Evolutionary conservation across 768 basidiomycete genomes (phyloP).

Genomic region (Trametes meyenii): DNA sequence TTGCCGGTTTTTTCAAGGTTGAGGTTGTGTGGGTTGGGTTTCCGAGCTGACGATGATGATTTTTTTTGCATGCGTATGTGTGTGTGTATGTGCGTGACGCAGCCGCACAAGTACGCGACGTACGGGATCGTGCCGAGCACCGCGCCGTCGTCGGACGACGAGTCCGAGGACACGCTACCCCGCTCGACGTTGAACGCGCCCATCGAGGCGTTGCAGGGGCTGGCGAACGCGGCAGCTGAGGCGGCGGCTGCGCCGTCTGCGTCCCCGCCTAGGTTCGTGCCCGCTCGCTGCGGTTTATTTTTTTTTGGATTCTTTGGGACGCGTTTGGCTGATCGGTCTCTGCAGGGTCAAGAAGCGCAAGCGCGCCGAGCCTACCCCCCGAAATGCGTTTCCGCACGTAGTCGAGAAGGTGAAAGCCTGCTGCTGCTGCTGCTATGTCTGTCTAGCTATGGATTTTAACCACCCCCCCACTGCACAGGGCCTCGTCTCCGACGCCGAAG

Average conservation of each 20-base stretch:
- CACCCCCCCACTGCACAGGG: slow-evolving; percentile 49
- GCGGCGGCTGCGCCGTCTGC: slow-evolving; percentile 80
- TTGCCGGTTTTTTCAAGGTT: slow-evolving; percentile 17
- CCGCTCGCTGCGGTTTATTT: neutral
- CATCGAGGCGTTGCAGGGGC: slow-evolving; percentile 90
- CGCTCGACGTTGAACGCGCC: slow-evolving; percentile 86
- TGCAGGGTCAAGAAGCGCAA: slow-evolving; percentile 81
- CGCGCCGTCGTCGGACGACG: slow-evolving; percentile 85
- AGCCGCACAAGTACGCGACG: slow-evolving; percentile 89
- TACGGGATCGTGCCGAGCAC: slow-evolving; percentile 89
- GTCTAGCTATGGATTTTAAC: no score
- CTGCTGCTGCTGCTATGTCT: no score
- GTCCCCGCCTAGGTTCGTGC: slow-evolving; percentile 58
- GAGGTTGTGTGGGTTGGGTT: no score
- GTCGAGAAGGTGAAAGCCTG: slow-evolving; percentile 74
- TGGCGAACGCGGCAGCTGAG: slow-evolving; percentile 95
- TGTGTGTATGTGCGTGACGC: slow-evolving; percentile 21
- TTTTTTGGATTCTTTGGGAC: no score
- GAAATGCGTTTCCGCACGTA: slow-evolving; percentile 87
- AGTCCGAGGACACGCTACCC: slow-evolving; percentile 87
- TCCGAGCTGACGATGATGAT: no score
- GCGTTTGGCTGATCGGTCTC: slow-evolving; percentile 5
- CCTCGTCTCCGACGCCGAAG: slow-evolving; percentile 83
- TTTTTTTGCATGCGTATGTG: no score
- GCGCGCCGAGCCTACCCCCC: slow-evolving; percentile 79